A percentile compares a stretch with the other conserved stretches of the same genome.
Conservation (phyloP, 2,329 filamentous ascomycete species). For the Beauveria sp. region DNA sequence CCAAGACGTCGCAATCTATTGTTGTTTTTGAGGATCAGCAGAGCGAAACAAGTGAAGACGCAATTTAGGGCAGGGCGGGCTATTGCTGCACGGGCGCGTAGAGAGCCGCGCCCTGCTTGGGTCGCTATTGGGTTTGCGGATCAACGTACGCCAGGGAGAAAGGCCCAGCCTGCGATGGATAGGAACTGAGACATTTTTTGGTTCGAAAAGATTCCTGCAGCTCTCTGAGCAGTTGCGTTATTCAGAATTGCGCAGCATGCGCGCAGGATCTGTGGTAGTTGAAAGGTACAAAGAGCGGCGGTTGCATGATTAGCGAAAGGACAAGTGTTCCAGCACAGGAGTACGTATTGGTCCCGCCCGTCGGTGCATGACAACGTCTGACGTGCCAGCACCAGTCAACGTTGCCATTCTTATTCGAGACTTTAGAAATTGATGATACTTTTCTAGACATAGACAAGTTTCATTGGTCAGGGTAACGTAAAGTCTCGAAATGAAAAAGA, state of each 20-base stretch:
- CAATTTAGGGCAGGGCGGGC: too few relatives aligned
- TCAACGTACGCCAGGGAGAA: conserved; percentile 43
- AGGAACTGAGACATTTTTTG: conserved; percentile 42
- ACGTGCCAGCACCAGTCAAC: background rate
- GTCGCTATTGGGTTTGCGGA: background rate
- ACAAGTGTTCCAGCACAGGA: conserved; percentile 1
- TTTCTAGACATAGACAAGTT: background rate
- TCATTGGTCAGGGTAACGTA: background rate
- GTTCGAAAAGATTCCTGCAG: background rate
- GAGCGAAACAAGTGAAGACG: too few relatives aligned
- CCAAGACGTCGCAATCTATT: conserved; percentile 68
- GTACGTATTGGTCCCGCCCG: background rate
- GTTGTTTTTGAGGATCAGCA: background rate
- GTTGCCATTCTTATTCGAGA: background rate
- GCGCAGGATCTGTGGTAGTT: background rate
- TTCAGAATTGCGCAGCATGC: background rate
- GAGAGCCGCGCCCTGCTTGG: background rate
- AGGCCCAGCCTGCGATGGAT: conserved; percentile 49
- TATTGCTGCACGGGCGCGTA: background rate
- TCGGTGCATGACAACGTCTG: background rate
- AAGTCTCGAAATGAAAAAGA: background rate
- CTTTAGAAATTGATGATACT: too few relatives aligned
- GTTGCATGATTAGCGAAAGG: background rate
- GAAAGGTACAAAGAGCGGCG: background rate
- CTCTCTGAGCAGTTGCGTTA: background rate